Conservation (phyloP, 495 filamentous ascomycete genomes). For the Xanthoparmelia taractica region DNA sequence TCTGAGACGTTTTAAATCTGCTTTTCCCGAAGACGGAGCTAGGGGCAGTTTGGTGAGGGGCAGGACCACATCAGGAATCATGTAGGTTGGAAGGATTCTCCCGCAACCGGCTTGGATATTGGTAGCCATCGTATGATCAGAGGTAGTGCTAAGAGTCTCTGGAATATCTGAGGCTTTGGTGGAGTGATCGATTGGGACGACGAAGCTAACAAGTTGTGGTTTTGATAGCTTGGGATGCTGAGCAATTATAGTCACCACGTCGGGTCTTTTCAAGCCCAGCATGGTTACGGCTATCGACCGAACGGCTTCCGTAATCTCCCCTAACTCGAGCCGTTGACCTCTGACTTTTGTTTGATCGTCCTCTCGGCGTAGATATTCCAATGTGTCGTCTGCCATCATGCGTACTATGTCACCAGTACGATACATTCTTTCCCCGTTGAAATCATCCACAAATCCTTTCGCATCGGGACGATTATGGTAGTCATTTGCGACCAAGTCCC, state of each 20-base stretch:
- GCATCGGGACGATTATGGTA: slow-evolving; percentile 70
- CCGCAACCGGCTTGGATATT: slow-evolving; percentile 30
- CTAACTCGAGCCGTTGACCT: slow-evolving; percentile 68
- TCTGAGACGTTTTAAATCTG: slow-evolving; percentile 41
- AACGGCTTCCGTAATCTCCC: slow-evolving; percentile 59
- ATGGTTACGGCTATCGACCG: slow-evolving; percentile 31
- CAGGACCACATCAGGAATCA: slow-evolving; percentile 47
- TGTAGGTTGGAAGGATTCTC: slow-evolving; percentile 44
- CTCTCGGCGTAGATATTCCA: slow-evolving; percentile 61
- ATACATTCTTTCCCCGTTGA: slow-evolving; percentile 38
- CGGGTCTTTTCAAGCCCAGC: slow-evolving; percentile 25
- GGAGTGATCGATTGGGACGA: slow-evolving; percentile 21
- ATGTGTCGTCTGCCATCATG: slow-evolving; percentile 39
- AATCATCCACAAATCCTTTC: slow-evolving; percentile 36
- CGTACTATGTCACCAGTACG: slow-evolving; percentile 45
- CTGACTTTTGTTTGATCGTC: slow-evolving; percentile 78
- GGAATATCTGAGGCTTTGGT: neutral
- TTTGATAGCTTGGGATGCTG: slow-evolving; percentile 39
- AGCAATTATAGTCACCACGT: slow-evolving; percentile 36
- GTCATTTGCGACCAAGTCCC: slow-evolving; percentile 77
- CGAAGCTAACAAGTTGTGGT: slow-evolving; percentile 39
- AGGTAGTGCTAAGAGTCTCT: neutral
- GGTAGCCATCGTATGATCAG: neutral
- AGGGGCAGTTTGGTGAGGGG: slow-evolving; percentile 38
- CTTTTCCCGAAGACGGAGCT: slow-evolving; percentile 41